Conservation (phyloP, 2,329 filamentous ascomycete species). For the Phaeoacremonium minimum region DNA sequence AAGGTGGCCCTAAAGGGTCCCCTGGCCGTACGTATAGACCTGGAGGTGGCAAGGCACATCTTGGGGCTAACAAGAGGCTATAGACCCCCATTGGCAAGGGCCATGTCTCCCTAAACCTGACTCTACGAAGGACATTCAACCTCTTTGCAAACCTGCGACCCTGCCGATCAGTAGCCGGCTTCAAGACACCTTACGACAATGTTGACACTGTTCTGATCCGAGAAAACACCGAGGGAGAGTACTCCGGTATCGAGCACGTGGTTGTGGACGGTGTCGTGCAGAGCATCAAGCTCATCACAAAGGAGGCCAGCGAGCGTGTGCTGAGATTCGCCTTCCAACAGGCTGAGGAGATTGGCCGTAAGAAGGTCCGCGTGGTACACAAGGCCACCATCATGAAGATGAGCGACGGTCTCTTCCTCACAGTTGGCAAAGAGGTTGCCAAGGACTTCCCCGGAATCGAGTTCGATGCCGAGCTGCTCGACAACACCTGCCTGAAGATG, state of each 20-base stretch:
- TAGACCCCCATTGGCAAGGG: conserved; percentile 96
- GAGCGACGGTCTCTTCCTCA: conserved; percentile 97
- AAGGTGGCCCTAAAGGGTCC: conserved; percentile 98
- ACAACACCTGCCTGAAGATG: conserved; percentile 99
- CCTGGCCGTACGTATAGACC: conserved; percentile 66
- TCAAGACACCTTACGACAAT: conserved; percentile 96
- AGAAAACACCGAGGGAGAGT: conserved; percentile 57
- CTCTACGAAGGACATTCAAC: conserved; percentile 98
- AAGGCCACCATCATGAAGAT: conserved; percentile 99
- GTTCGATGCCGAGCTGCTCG: conserved; percentile 95
- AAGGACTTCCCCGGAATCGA: conserved; percentile 96
- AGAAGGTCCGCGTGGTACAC: conserved; percentile 96
- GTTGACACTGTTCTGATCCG: conserved; percentile 97
- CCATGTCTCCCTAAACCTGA: conserved; percentile 98
- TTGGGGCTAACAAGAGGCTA: conserved; percentile 11
- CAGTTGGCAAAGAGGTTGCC: conserved; percentile 75
- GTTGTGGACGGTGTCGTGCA: conserved; percentile 78
- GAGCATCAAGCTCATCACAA: conserved; percentile 99
- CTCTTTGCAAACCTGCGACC: conserved; percentile 99
- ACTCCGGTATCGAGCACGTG: conserved; percentile 19
- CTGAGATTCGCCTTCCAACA: conserved; percentile 98
- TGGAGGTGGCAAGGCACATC: not conserved
- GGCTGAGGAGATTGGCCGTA: conserved; percentile 86
- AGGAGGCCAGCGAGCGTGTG: conserved; percentile 90
- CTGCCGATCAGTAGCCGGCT: conserved; percentile 93